Evolutionary conservation across 805 yeast genomes (phyloP).

Genomic region (Zygoascus tannicola): DNA sequence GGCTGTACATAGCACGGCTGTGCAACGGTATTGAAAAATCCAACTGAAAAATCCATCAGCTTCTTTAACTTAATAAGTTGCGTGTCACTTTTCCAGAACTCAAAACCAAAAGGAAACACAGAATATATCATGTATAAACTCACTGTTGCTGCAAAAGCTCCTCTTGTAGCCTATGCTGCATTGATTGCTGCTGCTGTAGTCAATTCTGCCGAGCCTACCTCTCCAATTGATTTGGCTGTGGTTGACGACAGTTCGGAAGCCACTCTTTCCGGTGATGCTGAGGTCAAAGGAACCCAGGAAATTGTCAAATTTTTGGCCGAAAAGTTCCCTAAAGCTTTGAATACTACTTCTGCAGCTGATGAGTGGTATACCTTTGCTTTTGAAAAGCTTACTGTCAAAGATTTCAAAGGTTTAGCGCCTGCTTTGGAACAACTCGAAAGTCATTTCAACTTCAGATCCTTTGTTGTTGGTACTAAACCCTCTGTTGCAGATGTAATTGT

Average conservation of each 20-base stretch:
- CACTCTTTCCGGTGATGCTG: constrained; percentile 36
- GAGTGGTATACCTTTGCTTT: constrained; percentile 62
- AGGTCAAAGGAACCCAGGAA: constrained; percentile 30
- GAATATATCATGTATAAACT: constrained; percentile 25
- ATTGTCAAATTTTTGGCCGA: constrained; percentile 44
- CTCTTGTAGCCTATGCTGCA: constrained; percentile 67
- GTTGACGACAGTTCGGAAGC: constrained; percentile 62
- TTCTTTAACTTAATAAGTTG: neutral
- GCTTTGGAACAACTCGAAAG: constrained; percentile 74
- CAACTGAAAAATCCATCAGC: no score
- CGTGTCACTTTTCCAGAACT: neutral
- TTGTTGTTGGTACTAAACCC: constrained; percentile 54
- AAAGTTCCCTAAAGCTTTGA: constrained; percentile 40
- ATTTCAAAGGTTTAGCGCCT: constrained; percentile 75
- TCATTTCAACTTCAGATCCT: constrained; percentile 79
- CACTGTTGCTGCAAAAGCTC: constrained; percentile 79
- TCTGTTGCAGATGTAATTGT: constrained; percentile 76
- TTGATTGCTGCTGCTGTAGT: constrained; percentile 71
- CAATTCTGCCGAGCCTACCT: constrained; percentile 37
- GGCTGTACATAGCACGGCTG: no score
- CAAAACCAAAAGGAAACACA: no score
- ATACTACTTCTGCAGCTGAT: constrained; percentile 24
- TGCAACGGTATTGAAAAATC: no score
- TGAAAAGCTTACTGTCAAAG: constrained; percentile 64
- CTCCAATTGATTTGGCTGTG: constrained; percentile 49